Conservation (phyloP, 1,139 yeast genomes). For the Barnettozyma hawaiiensis region DNA sequence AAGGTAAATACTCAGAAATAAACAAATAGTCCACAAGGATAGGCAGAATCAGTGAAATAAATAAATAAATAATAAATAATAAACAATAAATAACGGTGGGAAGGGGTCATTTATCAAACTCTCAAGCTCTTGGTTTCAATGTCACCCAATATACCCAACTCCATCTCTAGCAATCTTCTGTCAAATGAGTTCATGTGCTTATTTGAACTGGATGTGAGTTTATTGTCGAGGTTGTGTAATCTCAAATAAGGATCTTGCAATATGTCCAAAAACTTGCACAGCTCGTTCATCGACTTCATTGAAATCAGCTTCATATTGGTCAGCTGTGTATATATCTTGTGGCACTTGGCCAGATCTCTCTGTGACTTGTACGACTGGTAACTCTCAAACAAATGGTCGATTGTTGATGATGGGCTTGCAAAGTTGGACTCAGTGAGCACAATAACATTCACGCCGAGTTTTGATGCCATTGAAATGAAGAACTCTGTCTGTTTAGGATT, state of each 20-base stretch:
- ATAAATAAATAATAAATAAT: background rate
- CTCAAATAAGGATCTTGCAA: slow-evolving; percentile 14
- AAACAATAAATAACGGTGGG: background rate
- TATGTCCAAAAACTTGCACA: slow-evolving; percentile 11
- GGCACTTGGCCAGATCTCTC: slow-evolving; percentile 11
- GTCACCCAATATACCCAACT: slow-evolving; percentile 18
- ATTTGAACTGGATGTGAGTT: background rate
- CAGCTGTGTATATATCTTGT: slow-evolving; percentile 12
- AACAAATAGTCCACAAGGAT: too few species aligned
- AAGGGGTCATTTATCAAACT: background rate
- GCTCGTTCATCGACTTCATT: slow-evolving; percentile 14
- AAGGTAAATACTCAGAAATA: too few species aligned
- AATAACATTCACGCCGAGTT: slow-evolving; percentile 16
- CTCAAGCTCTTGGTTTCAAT: slow-evolving; percentile 10
- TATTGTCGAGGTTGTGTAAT: slow-evolving; percentile 1
- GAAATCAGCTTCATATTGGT: slow-evolving; percentile 15
- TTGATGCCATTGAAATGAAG: slow-evolving; percentile 16
- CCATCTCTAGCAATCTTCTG: slow-evolving; percentile 18
- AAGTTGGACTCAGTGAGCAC: slow-evolving; percentile 17
- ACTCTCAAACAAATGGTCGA: slow-evolving; percentile 9
- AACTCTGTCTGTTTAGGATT: slow-evolving; percentile 20
- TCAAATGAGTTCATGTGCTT: slow-evolving; percentile 6
- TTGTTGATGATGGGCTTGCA: slow-evolving; percentile 16
- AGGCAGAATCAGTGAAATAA: too few species aligned
- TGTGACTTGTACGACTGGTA: slow-evolving; percentile 7